Evolutionary conservation across 1,284 basidiomycete genomes (phyloP), one percentile per base, ranked within the genome.

Genomic region (Fomitiporia mediterranea): DNA sequence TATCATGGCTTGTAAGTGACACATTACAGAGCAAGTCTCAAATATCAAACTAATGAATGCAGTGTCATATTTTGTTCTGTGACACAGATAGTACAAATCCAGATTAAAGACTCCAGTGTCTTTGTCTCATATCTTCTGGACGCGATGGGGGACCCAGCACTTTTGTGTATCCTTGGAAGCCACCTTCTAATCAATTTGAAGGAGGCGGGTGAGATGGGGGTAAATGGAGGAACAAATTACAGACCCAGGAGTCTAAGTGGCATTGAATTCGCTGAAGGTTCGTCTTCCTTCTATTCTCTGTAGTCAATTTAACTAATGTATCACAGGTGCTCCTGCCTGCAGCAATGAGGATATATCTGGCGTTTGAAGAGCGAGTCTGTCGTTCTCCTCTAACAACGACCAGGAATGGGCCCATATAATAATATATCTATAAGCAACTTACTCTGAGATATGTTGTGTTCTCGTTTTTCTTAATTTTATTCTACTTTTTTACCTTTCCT

Each of bases 81-180:
- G 6, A 13, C 13, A 0, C 35, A 28, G 8, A 40, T 55, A 15
- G n/a, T 55, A 30, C 6, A 11, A 11, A 21, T 7, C 6, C 8
- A 34, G 9, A 17, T 27, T 9, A 34, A 11, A 11, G 28, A 27
- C 6, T 13, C 19, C n/a, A 34, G 28, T 19, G n/a, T 19, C 8
- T 25, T 39, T 25, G 35, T 25, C 13, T 11, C 51, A 27, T 4
- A 23, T 21, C 9, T 48, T n/a, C 23, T 48, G n/a, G 23, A n/a
- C 34, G 23, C 21, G 7, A 9, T 48, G 1, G 43, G 44, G 21
- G 39, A 21, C 28, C 53, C 53, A n/a, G 21, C 17, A 11, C 21
- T 55, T n/a, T 11, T 55, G n/a, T 55, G 44, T 17, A 15, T 48
- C 21, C 53, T 55, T 17, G 53, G 53, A 55, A 40, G 53, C 25